Conservation (phyloP, 2,329 filamentous ascomycete species). For the Colletotrichum sp. region DNA sequence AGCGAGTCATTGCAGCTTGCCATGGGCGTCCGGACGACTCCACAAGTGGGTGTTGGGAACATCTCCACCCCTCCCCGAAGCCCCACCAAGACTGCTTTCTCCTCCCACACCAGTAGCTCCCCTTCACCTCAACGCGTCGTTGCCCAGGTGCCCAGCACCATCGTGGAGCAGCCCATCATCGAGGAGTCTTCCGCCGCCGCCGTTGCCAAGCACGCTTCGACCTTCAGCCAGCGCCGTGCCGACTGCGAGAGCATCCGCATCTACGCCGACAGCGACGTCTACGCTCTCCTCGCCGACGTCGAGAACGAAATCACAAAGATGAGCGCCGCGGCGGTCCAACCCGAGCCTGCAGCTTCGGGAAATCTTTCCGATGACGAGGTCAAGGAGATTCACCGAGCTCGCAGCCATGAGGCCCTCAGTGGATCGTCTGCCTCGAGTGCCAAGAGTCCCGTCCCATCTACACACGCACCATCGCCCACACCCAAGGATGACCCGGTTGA, state of each 20-base stretch:
- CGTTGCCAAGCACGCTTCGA: constrained; percentile 27
- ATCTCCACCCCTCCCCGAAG: constrained; percentile 65
- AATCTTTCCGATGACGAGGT: constrained; percentile 38
- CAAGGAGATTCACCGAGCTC: constrained; percentile 50
- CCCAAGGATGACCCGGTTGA: constrained; percentile 14
- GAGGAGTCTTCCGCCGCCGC: constrained; percentile 37
- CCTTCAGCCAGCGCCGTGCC: constrained; percentile 35
- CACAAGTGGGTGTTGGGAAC: constrained; percentile 37
- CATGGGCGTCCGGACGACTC: constrained; percentile 38
- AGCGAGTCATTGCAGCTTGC: constrained; percentile 48
- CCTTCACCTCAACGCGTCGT: constrained; percentile 57
- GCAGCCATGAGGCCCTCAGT: constrained; percentile 57
- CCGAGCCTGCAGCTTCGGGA: constrained; percentile 41
- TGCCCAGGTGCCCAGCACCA: constrained; percentile 61
- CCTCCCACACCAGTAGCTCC: constrained; percentile 41
- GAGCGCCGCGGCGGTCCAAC: constrained; percentile 30
- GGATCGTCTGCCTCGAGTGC: constrained; percentile 31
- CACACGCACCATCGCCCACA: constrained; percentile 27
- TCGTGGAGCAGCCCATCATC: constrained; percentile 57
- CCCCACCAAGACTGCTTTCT: constrained; percentile 52
- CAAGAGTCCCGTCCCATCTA: constrained; percentile 32
- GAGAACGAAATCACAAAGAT: constrained; percentile 63
- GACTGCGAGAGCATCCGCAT: constrained; percentile 70
- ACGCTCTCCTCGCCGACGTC: constrained; percentile 70
- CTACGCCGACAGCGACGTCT: constrained; percentile 72